phyloP scores from a whole-genome alignment of 306 rosid species.

The Coriaria nepalensis region DNA sequence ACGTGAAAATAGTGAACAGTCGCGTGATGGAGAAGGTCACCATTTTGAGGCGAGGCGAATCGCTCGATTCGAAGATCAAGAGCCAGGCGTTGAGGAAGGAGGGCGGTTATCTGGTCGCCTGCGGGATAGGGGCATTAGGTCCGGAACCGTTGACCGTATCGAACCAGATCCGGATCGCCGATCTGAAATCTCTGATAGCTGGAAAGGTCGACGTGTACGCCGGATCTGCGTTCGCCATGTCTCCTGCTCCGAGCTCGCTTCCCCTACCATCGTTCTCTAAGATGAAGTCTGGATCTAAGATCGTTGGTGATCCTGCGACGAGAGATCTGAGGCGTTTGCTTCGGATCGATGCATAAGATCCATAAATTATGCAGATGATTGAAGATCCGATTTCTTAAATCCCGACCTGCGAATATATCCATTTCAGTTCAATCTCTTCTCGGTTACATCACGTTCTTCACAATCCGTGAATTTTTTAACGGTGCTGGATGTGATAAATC shows the following conservation, averaged over 20 bases:
- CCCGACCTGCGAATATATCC: too few relatives aligned
- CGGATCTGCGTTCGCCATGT: constrained; percentile 68
- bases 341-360: constrained; percentile 29
- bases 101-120: constrained; percentile 27
- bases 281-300: constrained; percentile 26
- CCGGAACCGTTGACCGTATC: constrained; percentile 41
- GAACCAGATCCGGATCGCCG: constrained; percentile 31
- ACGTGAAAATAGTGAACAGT: constrained; percentile 22
- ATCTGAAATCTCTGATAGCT: constrained; percentile 6
- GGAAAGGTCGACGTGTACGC: constrained; percentile 48
- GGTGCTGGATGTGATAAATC: too few relatives aligned
- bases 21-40: constrained; percentile 47
- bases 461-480: too few relatives aligned
- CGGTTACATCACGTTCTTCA: too few relatives aligned
- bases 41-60: constrained; percentile 63
- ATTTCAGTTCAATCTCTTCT: too few relatives aligned
- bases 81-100: constrained; percentile 28
- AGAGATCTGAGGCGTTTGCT: constrained; percentile 79
- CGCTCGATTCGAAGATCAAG: constrained; percentile 47
- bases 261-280: constrained; percentile 69
- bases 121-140: constrained; percentile 42
- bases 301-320: constrained; percentile 62
- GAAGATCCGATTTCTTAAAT: too few relatives aligned
- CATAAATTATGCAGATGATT: too few relatives aligned
- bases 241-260: constrained; percentile 79